A percentile compares a stretch with the other conserved stretches of the same genome.
Conservation (phyloP, 495 filamentous ascomycete genomes). For the Tirmania nivea region DNA sequence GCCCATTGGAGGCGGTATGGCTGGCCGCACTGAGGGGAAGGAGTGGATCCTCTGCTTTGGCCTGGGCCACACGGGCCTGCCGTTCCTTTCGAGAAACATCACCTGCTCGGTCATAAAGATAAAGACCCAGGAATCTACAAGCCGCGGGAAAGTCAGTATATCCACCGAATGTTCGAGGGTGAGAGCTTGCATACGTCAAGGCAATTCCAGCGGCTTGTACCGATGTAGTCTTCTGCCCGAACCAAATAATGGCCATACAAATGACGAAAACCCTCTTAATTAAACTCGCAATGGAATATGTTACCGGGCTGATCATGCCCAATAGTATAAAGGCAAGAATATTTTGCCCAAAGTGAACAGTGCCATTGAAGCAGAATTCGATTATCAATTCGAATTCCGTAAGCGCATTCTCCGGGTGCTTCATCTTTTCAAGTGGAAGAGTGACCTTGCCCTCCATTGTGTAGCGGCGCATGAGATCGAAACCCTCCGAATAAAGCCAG, state of each 20-base stretch:
- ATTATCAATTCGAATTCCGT: constrained; percentile 31
- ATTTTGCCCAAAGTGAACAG: constrained; percentile 91
- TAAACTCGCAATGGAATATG: constrained; percentile 84
- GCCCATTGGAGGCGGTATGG: constrained; percentile 23
- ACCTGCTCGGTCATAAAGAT: constrained; percentile 84
- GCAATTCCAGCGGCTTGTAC: constrained; percentile 67
- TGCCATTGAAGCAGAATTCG: constrained; percentile 91
- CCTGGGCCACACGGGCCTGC: constrained; percentile 33
- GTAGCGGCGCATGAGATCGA: constrained; percentile 51
- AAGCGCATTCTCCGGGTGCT: constrained; percentile 38
- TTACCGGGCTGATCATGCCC: constrained; percentile 81
- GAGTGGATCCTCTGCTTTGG: constrained; percentile 38
- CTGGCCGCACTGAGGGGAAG: constrained; percentile 36
- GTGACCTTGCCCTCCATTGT: constrained; percentile 36
- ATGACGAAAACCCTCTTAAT: constrained; percentile 98
- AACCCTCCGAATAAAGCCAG: constrained; percentile 81
- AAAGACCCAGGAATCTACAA: constrained; percentile 54
- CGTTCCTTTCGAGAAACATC: constrained; percentile 68
- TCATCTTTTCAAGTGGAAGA: constrained; percentile 35
- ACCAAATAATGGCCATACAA: constrained; percentile 86
- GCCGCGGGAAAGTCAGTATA: not conserved
- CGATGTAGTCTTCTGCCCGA: constrained; percentile 63
- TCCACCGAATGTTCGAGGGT: not conserved
- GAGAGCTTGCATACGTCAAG: constrained; percentile 33
- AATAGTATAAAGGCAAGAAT: constrained; percentile 84